A percentile compares a stretch with the other conserved stretches of the same genome.
Evolutionary conservation across 2,329 filamentous ascomycete genomes (phyloP).

Genomic region (Leptoxyphium fumago): DNA sequence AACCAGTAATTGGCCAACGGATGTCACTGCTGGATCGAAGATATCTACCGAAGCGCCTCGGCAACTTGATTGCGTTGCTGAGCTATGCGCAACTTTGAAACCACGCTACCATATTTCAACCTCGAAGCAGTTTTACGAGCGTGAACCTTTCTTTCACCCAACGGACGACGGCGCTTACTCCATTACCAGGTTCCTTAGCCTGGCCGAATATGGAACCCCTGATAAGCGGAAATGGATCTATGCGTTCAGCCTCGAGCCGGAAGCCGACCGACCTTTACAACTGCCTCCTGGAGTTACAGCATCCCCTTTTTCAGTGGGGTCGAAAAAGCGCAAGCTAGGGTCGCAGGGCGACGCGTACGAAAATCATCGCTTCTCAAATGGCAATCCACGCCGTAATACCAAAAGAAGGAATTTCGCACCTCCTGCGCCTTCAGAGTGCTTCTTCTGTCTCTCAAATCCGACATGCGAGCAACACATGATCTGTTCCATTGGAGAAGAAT

Average conservation of each 20-base stretch:
- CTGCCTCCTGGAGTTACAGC: slow-evolving; percentile 58
- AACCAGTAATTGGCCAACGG: slow-evolving; percentile 72
- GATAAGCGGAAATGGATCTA: slow-evolving; percentile 70
- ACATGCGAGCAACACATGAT: slow-evolving; percentile 77
- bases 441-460: slow-evolving; percentile 87
- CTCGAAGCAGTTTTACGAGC: slow-evolving; percentile 66
- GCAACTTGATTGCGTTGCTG: slow-evolving; percentile 21
- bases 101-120: slow-evolving; percentile 83
- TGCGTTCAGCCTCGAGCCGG: slow-evolving; percentile 49
- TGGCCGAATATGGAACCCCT: slow-evolving; percentile 63
- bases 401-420: slow-evolving; percentile 26
- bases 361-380: slow-evolving; percentile 37
- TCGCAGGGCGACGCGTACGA: slow-evolving; percentile 18
- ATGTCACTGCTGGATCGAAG: slow-evolving; percentile 54
- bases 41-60: slow-evolving; percentile 30
- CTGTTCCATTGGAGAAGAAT: slow-evolving; percentile 72
- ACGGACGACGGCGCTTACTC: slow-evolving; percentile 17
- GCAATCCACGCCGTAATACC: slow-evolving; percentile 25
- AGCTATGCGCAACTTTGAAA: slow-evolving; percentile 63
- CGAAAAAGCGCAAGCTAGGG: slow-evolving; percentile 38
- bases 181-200: slow-evolving; percentile 78
- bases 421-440: slow-evolving; percentile 57
- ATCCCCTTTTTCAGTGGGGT: slow-evolving; percentile 49
- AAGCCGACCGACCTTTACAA: slow-evolving; percentile 42
- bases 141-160: slow-evolving; percentile 75